These are phyloP conservation scores for Suillus paluster DNA, from an alignment of 768 basidiomycete species.

Conservation along the genomic window DNA sequence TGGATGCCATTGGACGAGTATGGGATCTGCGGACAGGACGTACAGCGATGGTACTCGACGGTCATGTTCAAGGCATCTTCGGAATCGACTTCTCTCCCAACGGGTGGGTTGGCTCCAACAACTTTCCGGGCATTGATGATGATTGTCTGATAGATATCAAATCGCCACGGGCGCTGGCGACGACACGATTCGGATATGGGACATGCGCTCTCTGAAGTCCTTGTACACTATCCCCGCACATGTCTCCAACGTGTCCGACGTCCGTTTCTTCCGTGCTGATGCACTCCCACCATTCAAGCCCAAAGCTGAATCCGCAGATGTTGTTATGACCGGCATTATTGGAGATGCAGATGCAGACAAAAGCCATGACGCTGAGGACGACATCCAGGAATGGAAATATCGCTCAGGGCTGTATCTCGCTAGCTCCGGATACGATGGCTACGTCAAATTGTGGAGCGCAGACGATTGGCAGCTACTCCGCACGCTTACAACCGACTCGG, in stretches of 20 bases:
- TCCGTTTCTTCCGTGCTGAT: slow-evolving; percentile 88
- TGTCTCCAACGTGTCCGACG: slow-evolving; percentile 91
- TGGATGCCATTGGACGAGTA: slow-evolving; percentile 95
- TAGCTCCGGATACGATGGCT: slow-evolving; percentile 92
- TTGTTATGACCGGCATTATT: slow-evolving; percentile 54
- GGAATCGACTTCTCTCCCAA: slow-evolving; percentile 94
- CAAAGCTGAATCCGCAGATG: slow-evolving; percentile 42
- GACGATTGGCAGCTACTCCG: slow-evolving; percentile 96
- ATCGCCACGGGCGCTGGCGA: slow-evolving; percentile 97
- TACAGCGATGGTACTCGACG: slow-evolving; percentile 97
- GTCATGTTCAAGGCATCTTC: slow-evolving; percentile 92
- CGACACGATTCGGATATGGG: slow-evolving; percentile 99
- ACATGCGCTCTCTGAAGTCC: slow-evolving; percentile 91
- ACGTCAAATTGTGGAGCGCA: slow-evolving; percentile 95
- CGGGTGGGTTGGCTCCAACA: slow-evolving; percentile 60
- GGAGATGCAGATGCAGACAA: slow-evolving; percentile 33
- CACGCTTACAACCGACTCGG: slow-evolving; percentile 89
- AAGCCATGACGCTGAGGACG: slow-evolving; percentile 30
- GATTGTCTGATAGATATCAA: slow-evolving; percentile 70
- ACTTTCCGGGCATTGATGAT: background rate
- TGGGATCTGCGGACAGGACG: slow-evolving; percentile 97
- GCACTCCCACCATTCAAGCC: slow-evolving; percentile 49
- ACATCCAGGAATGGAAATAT: slow-evolving; percentile 72
- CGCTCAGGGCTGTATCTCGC: slow-evolving; percentile 92
- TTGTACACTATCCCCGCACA: slow-evolving; percentile 97